phyloP scores from a whole-genome alignment of 2,329 filamentous ascomycete species.

The Orbilia oligospora region DNA sequence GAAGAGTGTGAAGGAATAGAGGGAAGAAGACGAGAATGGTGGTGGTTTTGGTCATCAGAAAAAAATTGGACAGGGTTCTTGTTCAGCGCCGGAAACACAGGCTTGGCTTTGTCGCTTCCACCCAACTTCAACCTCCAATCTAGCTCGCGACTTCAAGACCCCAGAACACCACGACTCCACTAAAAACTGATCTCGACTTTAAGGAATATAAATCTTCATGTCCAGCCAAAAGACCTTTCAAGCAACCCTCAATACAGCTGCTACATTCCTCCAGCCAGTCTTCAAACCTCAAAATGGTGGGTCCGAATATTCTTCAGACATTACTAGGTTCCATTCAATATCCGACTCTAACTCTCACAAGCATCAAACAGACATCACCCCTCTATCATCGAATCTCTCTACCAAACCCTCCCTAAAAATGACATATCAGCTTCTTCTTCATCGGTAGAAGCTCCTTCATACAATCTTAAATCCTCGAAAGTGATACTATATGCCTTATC shows the following conservation, averaged over 20 bases:
- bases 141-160: neutral
- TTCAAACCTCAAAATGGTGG: constrained; percentile 52
- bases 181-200: neutral
- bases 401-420: constrained; percentile 38
- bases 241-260: constrained; percentile 33
- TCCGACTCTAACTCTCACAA: constrained; percentile 39
- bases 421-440: neutral
- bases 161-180: neutral
- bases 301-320: neutral
- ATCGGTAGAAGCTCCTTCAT: neutral
- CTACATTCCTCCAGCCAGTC: constrained; percentile 53
- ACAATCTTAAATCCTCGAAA: constrained; percentile 26
- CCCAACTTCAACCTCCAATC: neutral
- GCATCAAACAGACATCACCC: constrained; percentile 40
- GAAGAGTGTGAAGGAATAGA: neutral
- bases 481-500: constrained; percentile 38
- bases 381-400: constrained; percentile 54
- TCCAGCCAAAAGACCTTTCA: constrained; percentile 54
- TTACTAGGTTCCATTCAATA: neutral
- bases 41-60: constrained; percentile 13
- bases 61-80: constrained; percentile 50
- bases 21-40: neutral
- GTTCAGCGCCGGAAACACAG: constrained; percentile 31
- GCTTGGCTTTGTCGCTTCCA: constrained; percentile 41
- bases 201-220: constrained; percentile 40